Percentiles rank a stretch among this genome's conserved stretches.
phyloP scores from a whole-genome alignment of 306 rosid species.

The Albizia julibrissin region DNA sequence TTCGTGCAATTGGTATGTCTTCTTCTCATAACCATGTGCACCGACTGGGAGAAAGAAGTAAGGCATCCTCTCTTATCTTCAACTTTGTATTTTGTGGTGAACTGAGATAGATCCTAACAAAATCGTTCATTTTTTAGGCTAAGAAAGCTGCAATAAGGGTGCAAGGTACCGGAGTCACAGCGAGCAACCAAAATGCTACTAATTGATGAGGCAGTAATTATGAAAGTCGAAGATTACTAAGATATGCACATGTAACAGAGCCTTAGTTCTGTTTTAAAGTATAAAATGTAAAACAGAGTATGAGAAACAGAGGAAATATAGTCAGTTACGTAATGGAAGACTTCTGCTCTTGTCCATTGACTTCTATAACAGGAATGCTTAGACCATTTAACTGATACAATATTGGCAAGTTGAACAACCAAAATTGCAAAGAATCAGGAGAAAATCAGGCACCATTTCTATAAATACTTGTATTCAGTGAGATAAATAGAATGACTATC shows the following conservation, averaged over 20 bases:
- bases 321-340: not conserved
- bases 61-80: not conserved
- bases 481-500: not conserved
- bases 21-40: slow-evolving; percentile 33
- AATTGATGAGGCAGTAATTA: not conserved
- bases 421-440: not conserved
- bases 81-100: slow-evolving; percentile 3
- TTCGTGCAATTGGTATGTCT: slow-evolving; percentile 39
- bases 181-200: slow-evolving; percentile 12
- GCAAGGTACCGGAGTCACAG: not conserved
- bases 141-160: slow-evolving; percentile 41
- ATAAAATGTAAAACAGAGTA: not conserved
- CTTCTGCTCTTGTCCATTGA: not conserved
- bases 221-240: not conserved
- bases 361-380: not conserved
- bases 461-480: no score
- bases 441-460: slow-evolving; percentile 9
- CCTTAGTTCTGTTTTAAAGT: not conserved
- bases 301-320: not conserved
- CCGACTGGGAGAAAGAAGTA: slow-evolving; percentile 55
- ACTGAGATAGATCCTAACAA: not conserved
- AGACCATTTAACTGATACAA: not conserved
- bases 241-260: not conserved
- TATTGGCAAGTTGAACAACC: not conserved
- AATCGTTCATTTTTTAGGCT: slow-evolving; percentile 37